Percentiles rank a stretch among this genome's conserved stretches.
Conservation (phyloP, 768 basidiomycete genomes). For the Boletus sp. region DNA sequence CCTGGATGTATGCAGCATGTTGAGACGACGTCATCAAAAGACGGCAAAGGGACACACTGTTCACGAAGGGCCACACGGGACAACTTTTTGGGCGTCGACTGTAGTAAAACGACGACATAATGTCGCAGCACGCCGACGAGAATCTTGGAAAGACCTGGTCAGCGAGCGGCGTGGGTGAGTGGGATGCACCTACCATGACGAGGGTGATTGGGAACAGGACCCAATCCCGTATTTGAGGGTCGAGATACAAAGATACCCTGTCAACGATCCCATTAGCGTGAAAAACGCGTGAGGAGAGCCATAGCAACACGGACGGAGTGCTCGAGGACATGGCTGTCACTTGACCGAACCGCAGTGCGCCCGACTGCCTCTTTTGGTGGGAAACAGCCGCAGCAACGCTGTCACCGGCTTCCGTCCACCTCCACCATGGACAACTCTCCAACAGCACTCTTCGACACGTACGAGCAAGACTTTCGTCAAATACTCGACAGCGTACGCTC, state of each 20-base stretch:
- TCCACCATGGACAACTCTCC: slow-evolving; percentile 75
- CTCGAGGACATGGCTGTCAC: slow-evolving; percentile 38
- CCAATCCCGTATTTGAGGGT: slow-evolving; percentile 95
- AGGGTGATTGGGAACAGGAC: slow-evolving; percentile 95
- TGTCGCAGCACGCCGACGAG: slow-evolving; percentile 91
- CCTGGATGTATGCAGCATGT: slow-evolving; percentile 35
- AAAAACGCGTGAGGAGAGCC: background rate
- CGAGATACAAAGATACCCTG: slow-evolving; percentile 67
- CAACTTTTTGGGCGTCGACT: slow-evolving; percentile 79
- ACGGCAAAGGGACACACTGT: slow-evolving; percentile 62
- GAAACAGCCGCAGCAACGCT: slow-evolving; percentile 19
- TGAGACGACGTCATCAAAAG: background rate
- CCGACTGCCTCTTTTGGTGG: slow-evolving; percentile 26
- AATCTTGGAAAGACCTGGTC: slow-evolving; percentile 50
- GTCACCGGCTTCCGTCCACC: background rate
- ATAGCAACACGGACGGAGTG: slow-evolving; percentile 22
- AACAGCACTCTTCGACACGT: slow-evolving; percentile 83
- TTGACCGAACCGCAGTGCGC: background rate
- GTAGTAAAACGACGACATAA: slow-evolving; percentile 85
- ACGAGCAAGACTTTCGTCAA: slow-evolving; percentile 89
- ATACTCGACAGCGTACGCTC: slow-evolving; percentile 71
- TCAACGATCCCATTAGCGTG: slow-evolving; percentile 8
- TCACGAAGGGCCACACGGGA: slow-evolving; percentile 80
- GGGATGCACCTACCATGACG: slow-evolving; percentile 73
- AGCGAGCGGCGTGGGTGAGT: background rate